phyloP scores from a whole-genome alignment of 106 monocot genomes.

The Phalaenopsis aphrodite region DNA sequence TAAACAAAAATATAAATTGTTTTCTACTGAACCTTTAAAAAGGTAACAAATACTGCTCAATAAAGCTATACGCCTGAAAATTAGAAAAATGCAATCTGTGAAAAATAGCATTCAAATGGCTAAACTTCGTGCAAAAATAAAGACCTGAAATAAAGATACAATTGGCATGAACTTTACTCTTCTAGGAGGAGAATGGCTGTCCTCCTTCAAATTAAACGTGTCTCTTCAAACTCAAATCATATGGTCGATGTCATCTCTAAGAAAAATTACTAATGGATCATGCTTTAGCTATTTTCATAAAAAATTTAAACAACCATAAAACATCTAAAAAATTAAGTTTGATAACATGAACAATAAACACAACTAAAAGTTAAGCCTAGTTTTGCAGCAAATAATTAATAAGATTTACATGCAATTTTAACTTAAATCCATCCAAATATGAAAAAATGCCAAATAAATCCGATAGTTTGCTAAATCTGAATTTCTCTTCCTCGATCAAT shows the following conservation, averaged over 20 bases:
- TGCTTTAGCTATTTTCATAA: neutral
- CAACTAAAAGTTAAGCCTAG: no score
- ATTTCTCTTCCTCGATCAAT: no score
- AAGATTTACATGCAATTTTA: no score
- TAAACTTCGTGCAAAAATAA: neutral
- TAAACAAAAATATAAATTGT: neutral
- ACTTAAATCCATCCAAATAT: no score
- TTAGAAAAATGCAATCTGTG: neutral
- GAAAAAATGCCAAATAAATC: no score
- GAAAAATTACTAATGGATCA: neutral
- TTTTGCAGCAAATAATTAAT: no score
- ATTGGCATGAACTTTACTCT: neutral
- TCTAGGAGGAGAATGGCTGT: neutral
- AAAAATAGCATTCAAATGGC: neutral
- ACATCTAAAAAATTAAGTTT: neutral
- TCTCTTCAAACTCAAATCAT: neutral
- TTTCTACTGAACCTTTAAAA: neutral
- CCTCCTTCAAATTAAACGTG: neutral
- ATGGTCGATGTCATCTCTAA: neutral
- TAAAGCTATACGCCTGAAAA: neutral
- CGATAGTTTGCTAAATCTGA: no score
- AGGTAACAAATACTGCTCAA: no score
- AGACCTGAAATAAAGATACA: no score
- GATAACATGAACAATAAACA: neutral
- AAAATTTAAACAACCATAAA: neutral